phyloP scores from a whole-genome alignment of 768 basidiomycete genomes.

The Trametes cinnabarina region DNA sequence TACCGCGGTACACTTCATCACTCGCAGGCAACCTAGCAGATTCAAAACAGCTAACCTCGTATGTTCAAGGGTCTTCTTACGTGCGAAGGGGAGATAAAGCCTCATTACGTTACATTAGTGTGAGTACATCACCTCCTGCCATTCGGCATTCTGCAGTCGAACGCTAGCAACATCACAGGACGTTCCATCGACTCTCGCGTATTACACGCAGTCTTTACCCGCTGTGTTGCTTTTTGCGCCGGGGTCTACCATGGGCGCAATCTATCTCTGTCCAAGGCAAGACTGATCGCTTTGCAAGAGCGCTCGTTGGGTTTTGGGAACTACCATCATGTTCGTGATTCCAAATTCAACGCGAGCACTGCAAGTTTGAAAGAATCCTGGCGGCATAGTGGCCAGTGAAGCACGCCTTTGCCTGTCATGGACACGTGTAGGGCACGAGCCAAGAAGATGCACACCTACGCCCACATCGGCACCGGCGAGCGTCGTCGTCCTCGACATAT shows the following conservation, averaged over 20 bases:
- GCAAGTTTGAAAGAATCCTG: neutral
- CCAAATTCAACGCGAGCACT: neutral
- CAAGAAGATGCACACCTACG: neutral
- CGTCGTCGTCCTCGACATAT: neutral
- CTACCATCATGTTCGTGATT: neutral
- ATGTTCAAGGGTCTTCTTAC: neutral
- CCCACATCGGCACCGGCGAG: neutral
- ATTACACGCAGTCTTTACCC: neutral
- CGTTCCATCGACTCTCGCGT: neutral
- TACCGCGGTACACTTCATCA: neutral
- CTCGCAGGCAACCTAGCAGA: neutral
- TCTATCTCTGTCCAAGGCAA: neutral
- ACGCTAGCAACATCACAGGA: neutral
- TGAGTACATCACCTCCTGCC: neutral
- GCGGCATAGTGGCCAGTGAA: neutral
- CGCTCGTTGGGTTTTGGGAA: neutral
- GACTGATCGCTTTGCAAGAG: too few relatives aligned
- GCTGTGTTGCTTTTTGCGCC: neutral
- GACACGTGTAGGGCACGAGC: neutral
- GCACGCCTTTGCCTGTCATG: neutral
- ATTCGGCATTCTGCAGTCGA: neutral
- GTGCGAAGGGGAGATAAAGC: neutral
- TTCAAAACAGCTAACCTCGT: neutral
- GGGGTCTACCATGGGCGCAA: neutral
- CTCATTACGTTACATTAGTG: neutral